Evolutionary conservation across 2,329 filamentous ascomycete genomes (phyloP), one percentile per base, ranked within the genome.

Genomic region (Stemphylium vesicarium): DNA sequence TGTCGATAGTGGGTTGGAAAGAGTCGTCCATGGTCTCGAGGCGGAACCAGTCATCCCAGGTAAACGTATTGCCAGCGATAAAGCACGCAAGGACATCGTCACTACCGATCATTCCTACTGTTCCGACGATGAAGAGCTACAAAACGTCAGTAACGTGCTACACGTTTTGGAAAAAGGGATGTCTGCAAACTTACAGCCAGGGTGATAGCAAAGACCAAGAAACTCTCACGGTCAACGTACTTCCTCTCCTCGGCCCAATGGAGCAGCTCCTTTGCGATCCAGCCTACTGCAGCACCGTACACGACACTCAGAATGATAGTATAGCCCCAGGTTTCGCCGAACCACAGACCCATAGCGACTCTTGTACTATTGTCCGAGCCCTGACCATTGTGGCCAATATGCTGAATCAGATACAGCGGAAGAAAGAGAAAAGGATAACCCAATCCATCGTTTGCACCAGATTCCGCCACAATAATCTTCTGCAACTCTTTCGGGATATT

Each of bases 41-140:
- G 0, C 93, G 88, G 76, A 96, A 97, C 92, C 91, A 96, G 75
- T 96, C 92, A 71, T 96, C 92, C 87, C 91, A 94, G 0, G 91
- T 96, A 64, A 97, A 96, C 1, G 85, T 85, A 68, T 96, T 96
- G 1, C 93, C 93, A 2, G 93, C 93, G 64, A 96, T 88, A 71
- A 97, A 97, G 77, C 92, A 96, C 1, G 93, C 92, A 6, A 97
- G 81, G 0, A 96, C 89, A 69, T 97, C 93, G 69, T 96, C 92
- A 32, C 88, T 94, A 1, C 92, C 92, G 43, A 96, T 84, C 81
- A 96, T 84, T 1, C 92, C 92, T 59, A 90, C 93, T 0, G 92
- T 96, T 0, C 92, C 92, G 0, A 91, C 84, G 48, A 96, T 90
- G 70, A 96, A 96, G 6, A 96, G 82, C 69, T 85, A 33, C n/a